phyloP scores from a whole-genome alignment of 2,329 filamentous ascomycete genomes.

The Cercospora sesami region DNA sequence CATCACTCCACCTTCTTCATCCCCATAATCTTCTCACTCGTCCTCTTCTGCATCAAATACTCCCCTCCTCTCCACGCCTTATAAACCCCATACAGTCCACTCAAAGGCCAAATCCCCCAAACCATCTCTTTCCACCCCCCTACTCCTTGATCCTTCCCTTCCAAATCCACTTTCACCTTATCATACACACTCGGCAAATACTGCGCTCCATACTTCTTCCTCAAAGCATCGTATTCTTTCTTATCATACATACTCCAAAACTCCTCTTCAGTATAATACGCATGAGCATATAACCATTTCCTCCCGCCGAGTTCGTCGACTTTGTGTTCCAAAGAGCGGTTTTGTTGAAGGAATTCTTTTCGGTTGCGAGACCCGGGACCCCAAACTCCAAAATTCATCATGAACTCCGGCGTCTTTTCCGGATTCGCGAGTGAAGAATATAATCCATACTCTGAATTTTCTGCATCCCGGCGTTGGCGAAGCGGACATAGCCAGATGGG shows the following conservation, averaged over 20 bases:
- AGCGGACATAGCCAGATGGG: conserved; percentile 61
- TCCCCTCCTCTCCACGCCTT: conserved; percentile 26
- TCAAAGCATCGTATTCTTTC: conserved; percentile 62
- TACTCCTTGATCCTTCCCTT: conserved; percentile 11
- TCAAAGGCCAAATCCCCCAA: conserved; percentile 27
- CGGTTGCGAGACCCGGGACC: conserved; percentile 64
- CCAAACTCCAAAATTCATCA: conserved; percentile 70
- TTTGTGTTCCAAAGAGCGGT: conserved; percentile 69
- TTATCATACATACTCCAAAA: conserved; percentile 67
- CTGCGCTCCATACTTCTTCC: conserved; percentile 62
- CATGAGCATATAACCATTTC: conserved; percentile 87
- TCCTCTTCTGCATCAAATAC: conserved; percentile 25
- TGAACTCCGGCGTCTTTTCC: conserved; percentile 35
- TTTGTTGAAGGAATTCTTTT: conserved; percentile 64
- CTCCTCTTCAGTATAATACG: conserved; percentile 73
- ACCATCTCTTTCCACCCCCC: conserved; percentile 21
- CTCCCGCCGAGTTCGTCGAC: conserved; percentile 69
- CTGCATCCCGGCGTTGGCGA: conserved; percentile 20
- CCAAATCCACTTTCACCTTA: conserved; percentile 59
- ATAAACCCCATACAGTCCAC: conserved; percentile 26
- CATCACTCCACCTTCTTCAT: conserved; percentile 6
- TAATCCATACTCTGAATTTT: background rate
- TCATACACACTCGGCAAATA: conserved; percentile 68
- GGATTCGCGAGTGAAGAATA: conserved; percentile 7
- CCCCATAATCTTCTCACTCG: background rate